A percentile compares a stretch with the other conserved stretches of the same genome.
These are phyloP conservation scores for Tagetes patula DNA, from an alignment of 129 eudicot species.

Conservation along the genomic window DNA sequence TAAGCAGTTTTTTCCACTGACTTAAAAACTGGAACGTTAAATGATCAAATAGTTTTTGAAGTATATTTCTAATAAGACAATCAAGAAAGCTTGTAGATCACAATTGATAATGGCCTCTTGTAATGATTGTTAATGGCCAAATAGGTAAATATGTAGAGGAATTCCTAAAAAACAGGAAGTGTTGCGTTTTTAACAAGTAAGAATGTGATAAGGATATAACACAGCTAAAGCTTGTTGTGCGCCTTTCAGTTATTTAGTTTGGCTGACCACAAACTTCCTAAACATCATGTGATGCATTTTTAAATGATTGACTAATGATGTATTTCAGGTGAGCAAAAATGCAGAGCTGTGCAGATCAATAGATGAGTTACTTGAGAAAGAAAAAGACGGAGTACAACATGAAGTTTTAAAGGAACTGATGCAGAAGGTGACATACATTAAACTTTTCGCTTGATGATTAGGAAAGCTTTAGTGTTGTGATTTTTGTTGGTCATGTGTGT, in stretches of 20 bases:
- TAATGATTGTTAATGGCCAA: conserved; percentile 7
- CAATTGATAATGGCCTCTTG: background rate
- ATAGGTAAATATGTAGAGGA: background rate
- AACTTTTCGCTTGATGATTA: background rate
- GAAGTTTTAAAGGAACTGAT: conserved; percentile 56
- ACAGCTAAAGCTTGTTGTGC: background rate
- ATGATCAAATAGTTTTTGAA: background rate
- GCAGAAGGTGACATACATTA: conserved; percentile 64
- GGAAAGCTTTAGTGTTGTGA: background rate
- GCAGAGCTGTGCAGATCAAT: conserved; percentile 75
- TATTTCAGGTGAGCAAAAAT: conserved; percentile 79
- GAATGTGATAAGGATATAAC: conserved; percentile 20
- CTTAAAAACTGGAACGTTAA: background rate
- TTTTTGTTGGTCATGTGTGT: conserved; percentile 14
- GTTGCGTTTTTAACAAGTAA: background rate
- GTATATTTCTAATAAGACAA: background rate
- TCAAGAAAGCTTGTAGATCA: background rate
- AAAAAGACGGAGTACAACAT: conserved; percentile 51
- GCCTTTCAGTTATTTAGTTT: background rate
- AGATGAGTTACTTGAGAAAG: conserved; percentile 76
- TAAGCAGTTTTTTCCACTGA: background rate
- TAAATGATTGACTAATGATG: conserved; percentile 11
- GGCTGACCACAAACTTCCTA: conserved; percentile 6
- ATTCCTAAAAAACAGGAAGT: background rate
- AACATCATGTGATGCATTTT: background rate